Conservation (phyloP, 2,329 filamentous ascomycete genomes). For the Periconia sp. region DNA sequence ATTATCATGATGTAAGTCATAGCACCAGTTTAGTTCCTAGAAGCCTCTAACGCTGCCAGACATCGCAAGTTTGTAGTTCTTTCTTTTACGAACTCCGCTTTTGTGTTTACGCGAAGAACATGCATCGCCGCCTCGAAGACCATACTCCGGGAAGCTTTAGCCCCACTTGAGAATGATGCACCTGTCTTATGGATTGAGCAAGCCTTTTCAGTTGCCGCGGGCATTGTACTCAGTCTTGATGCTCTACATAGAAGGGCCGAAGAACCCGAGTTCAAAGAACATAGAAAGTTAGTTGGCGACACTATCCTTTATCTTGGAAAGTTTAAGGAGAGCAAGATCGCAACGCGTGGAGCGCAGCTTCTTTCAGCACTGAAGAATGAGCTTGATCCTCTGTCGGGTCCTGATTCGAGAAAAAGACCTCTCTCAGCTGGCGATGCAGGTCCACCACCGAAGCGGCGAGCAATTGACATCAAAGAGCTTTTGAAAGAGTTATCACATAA, state of each 20-base stretch:
- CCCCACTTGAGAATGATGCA: constrained; percentile 32
- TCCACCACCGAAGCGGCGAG: constrained; percentile 6
- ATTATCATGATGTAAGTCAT: constrained; percentile 43
- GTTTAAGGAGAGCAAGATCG: constrained; percentile 13
- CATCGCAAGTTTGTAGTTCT: constrained; percentile 43
- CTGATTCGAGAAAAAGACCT: constrained; percentile 6
- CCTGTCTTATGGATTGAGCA: constrained; percentile 46
- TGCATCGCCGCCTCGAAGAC: constrained; percentile 45
- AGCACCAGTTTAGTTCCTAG: neutral
- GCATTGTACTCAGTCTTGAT: constrained; percentile 45
- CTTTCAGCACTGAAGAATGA: constrained; percentile 11
- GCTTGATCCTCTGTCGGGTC: neutral
- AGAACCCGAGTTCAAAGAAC: constrained; percentile 12
- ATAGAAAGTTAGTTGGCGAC: constrained; percentile 9
- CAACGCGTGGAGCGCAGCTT: constrained; percentile 15
- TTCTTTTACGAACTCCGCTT: constrained; percentile 43
- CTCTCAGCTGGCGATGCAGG: constrained; percentile 1
- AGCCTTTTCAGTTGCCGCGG: constrained; percentile 45
- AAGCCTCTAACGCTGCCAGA: neutral
- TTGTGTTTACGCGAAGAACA: constrained; percentile 42
- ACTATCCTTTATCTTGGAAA: constrained; percentile 11
- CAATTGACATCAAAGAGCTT: constrained; percentile 8
- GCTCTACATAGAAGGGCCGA: constrained; percentile 32
- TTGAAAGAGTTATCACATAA: constrained; percentile 12
- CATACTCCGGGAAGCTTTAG: constrained; percentile 42